These are phyloP conservation scores for Phytophthora kernoviae DNA, from an alignment of 352 stramenopile genomes.

Conservation along the genomic window DNA sequence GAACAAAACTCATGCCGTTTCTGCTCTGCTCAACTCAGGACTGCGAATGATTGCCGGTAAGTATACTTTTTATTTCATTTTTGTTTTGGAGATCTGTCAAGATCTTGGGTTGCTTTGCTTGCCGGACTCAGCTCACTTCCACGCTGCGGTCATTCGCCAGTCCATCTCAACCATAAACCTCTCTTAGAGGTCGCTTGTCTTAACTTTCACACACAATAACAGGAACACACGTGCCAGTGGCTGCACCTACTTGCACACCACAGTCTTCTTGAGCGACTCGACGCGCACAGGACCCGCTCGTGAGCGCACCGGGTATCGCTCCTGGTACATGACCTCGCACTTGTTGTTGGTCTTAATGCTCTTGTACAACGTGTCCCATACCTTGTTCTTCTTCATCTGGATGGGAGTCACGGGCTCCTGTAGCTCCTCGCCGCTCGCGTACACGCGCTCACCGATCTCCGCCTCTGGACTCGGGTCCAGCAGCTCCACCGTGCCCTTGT, in stretches of 20 bases:
- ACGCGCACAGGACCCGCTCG: slow-evolving; percentile 56
- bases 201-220: slow-evolving; percentile 20
- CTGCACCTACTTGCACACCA: slow-evolving; percentile 40
- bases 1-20: too few species aligned
- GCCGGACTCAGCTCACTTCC: slow-evolving; percentile 16
- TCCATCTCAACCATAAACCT: background rate
- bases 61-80: slow-evolving; percentile 2
- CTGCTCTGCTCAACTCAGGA: too few species aligned
- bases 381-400: slow-evolving; percentile 89
- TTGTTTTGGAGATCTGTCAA: background rate
- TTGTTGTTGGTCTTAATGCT: slow-evolving; percentile 82
- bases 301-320: slow-evolving; percentile 63
- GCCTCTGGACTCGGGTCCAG: slow-evolving; percentile 65
- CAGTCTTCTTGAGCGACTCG: slow-evolving; percentile 66
- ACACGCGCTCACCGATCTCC: slow-evolving; percentile 73
- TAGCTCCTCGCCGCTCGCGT: slow-evolving; percentile 72
- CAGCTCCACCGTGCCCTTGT: slow-evolving; percentile 67
- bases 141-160: slow-evolving; percentile 24
- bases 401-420: slow-evolving; percentile 75
- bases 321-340: slow-evolving; percentile 73
- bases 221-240: slow-evolving; percentile 11
- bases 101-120: slow-evolving; percentile 12
- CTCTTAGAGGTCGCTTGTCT: background rate
- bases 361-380: slow-evolving; percentile 77
- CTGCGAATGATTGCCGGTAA: background rate